Conservation (phyloP, 768 basidiomycete genomes). For the Lactarius evosmus region DNA sequence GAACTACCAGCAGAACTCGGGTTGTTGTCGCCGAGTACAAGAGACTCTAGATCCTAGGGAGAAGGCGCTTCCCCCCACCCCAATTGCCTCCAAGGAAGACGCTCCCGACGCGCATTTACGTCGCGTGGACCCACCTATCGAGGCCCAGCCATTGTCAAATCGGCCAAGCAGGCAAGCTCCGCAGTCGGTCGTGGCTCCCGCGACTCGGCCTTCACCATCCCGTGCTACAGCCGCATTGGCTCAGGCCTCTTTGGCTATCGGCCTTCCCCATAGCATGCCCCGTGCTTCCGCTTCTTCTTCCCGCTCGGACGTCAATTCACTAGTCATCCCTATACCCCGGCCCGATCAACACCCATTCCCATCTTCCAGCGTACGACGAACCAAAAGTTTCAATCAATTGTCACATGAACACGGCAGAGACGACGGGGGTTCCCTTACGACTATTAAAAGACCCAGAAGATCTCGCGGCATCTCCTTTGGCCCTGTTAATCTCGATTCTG, state of each 20-base stretch:
- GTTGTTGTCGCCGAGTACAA: constrained; percentile 2
- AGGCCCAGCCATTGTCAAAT: constrained; percentile 1
- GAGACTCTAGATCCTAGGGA: constrained; percentile 19
- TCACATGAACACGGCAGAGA: constrained; percentile 31
- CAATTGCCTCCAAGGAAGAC: constrained; percentile 28
- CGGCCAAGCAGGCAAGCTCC: constrained; percentile 1
- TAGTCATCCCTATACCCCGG: constrained; percentile 38
- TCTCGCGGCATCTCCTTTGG: constrained; percentile 58
- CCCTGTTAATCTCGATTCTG: constrained; percentile 38
- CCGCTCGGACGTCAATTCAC: constrained; percentile 46
- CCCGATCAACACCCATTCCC: constrained; percentile 25
- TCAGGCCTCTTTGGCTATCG: constrained; percentile 56
- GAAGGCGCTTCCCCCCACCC: constrained; percentile 38
- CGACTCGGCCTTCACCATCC: constrained; percentile 27
- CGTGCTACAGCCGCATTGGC: constrained; percentile 44
- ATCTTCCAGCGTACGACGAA: constrained; percentile 40
- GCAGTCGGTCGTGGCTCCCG: background rate
- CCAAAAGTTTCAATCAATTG: constrained; percentile 52
- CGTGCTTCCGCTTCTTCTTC: constrained; percentile 40
- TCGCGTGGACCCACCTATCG: background rate
- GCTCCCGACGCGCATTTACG: constrained; percentile 11
- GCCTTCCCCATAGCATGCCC: constrained; percentile 54
- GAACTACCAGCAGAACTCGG: constrained; percentile 31
- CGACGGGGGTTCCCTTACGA: constrained; percentile 19
- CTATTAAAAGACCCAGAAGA: constrained; percentile 35